These are phyloP conservation scores for Pseudogymnoascus sp. DNA, from an alignment of 2,329 filamentous ascomycete genomes.

Conservation along the genomic window DNA sequence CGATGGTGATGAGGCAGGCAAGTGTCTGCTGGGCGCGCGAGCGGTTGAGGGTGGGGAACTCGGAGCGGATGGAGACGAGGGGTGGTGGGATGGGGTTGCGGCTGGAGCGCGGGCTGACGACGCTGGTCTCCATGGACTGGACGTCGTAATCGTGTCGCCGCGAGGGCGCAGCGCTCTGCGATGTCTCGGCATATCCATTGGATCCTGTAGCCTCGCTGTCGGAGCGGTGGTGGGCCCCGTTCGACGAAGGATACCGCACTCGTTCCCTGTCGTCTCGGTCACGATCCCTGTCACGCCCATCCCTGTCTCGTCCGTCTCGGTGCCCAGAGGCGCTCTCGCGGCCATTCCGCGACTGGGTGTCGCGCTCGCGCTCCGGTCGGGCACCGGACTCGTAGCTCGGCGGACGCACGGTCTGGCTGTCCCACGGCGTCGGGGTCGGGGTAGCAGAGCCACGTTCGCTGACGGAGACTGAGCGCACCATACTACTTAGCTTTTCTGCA, in stretches of 20 bases:
- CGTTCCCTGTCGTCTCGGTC: constrained; percentile 45
- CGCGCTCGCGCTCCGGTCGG: constrained; percentile 30
- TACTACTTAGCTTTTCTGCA: constrained; percentile 86
- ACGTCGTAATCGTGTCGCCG: constrained; percentile 91
- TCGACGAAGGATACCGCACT: constrained; percentile 34
- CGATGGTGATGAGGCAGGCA: constrained; percentile 88
- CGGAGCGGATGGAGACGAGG: constrained; percentile 87
- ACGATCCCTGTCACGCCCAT: constrained; percentile 31
- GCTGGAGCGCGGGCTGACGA: constrained; percentile 62
- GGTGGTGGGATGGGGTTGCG: constrained; percentile 88
- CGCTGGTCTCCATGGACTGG: constrained; percentile 86
- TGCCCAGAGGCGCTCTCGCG: constrained; percentile 23
- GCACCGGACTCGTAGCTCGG: constrained; percentile 39
- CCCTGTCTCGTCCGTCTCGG: constrained; percentile 28
- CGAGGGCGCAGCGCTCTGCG: constrained; percentile 52
- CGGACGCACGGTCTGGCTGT: constrained; percentile 50
- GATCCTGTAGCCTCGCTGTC: constrained; percentile 75
- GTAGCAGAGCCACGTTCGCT: constrained; percentile 47
- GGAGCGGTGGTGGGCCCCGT: constrained; percentile 56
- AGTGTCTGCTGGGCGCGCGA: constrained; percentile 92
- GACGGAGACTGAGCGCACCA: constrained; percentile 74
- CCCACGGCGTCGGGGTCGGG: constrained; percentile 62
- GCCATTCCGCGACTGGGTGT: constrained; percentile 31
- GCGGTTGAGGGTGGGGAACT: constrained; percentile 88
- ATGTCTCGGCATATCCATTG: constrained; percentile 67